A percentile compares a stretch with the other conserved stretches of the same genome.
phyloP scores from a whole-genome alignment of 2,329 filamentous ascomycete species.

The Fusarium proliferatum region DNA sequence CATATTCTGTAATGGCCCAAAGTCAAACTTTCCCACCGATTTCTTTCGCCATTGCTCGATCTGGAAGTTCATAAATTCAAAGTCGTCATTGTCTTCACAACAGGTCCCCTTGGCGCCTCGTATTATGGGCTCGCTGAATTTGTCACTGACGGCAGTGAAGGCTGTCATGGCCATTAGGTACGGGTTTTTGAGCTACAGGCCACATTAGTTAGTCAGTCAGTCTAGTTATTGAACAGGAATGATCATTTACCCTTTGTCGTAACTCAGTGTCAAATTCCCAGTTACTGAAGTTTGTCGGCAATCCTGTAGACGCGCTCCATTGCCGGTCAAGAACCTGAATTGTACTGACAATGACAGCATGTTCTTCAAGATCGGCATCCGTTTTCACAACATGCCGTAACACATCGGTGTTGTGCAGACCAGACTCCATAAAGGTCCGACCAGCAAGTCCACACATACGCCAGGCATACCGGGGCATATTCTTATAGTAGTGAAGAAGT shows the following conservation, averaged over 20 bases:
- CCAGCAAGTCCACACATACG: constrained; percentile 1
- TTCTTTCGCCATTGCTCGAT: background rate
- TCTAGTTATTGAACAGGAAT: fast-evolving
- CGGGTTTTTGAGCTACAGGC: background rate
- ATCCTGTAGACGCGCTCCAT: constrained; percentile 3
- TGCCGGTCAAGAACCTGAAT: background rate
- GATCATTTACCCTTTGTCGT: background rate
- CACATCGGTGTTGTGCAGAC: background rate
- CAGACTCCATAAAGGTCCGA: background rate
- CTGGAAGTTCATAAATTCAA: constrained; percentile 3
- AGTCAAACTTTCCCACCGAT: background rate
- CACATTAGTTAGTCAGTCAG: background rate
- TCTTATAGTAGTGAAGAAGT: background rate
- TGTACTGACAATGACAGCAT: background rate
- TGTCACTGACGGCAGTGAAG: background rate
- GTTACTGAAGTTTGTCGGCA: background rate
- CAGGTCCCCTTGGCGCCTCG: background rate
- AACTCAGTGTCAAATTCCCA: background rate
- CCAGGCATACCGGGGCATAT: constrained; percentile 4
- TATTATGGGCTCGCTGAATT: background rate
- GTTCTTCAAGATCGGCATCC: background rate
- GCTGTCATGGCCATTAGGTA: background rate
- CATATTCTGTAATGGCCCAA: background rate
- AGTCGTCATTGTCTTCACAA: background rate
- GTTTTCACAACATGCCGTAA: background rate